Percentiles rank a stretch among this genome's conserved stretches.
phyloP scores from a whole-genome alignment of 768 basidiomycete species.

The Mycena amicta region DNA sequence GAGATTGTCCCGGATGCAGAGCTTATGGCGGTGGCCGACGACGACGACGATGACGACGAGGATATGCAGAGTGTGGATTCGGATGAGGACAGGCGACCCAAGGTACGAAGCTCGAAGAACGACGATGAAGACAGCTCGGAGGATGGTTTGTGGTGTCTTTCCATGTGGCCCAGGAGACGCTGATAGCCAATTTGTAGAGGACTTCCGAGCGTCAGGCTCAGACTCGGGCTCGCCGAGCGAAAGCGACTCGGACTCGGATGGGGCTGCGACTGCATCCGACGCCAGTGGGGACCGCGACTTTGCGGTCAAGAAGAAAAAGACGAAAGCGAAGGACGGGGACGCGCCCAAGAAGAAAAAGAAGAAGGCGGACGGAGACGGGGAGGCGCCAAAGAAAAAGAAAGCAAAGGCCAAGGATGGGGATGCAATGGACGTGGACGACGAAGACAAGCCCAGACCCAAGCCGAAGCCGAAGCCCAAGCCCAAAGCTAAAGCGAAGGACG shows the following conservation, averaged over 20 bases:
- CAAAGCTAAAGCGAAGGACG: no score
- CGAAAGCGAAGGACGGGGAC: constrained; percentile 38
- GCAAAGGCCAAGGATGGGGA: constrained; percentile 31
- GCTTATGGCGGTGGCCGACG: constrained; percentile 66
- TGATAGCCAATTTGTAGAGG: constrained; percentile 53
- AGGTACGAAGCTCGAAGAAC: constrained; percentile 48
- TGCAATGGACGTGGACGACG: constrained; percentile 44
- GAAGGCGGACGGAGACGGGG: constrained; percentile 40
- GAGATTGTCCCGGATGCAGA: constrained; percentile 92
- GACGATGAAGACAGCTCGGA: constrained; percentile 82
- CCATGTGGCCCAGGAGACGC: background rate
- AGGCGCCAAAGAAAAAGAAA: constrained; percentile 41
- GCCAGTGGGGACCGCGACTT: constrained; percentile 79
- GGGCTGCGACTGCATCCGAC: constrained; percentile 80
- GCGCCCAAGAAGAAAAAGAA: constrained; percentile 43
- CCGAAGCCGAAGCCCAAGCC: constrained; percentile 51
- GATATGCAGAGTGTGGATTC: constrained; percentile 84
- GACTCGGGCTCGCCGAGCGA: constrained; percentile 89
- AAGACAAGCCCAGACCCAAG: constrained; percentile 27
- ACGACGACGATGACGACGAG: constrained; percentile 75
- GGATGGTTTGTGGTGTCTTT: constrained; percentile 49
- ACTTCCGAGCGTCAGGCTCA: constrained; percentile 85
- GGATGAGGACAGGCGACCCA: constrained; percentile 66
- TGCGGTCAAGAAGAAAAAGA: constrained; percentile 44
- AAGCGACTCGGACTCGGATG: constrained; percentile 66